phyloP scores from a whole-genome alignment of 441 rosid species.

The Populus trichocarpa region DNA sequence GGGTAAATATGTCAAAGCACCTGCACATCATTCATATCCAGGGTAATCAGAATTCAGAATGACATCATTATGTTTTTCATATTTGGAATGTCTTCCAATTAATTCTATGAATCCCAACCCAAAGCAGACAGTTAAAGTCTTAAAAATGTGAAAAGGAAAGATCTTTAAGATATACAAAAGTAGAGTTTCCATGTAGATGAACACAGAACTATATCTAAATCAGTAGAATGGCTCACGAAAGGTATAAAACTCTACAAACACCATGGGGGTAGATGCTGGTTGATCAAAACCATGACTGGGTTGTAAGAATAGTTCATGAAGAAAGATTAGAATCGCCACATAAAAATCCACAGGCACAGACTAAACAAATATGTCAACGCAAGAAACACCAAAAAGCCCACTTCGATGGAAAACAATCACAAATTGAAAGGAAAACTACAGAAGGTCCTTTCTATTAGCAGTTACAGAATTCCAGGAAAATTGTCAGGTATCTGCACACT shows the following conservation, averaged over 20 bases:
- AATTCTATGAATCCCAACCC: not conserved
- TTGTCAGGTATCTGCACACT: not conserved
- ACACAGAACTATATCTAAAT: not conserved
- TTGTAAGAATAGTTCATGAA: not conserved
- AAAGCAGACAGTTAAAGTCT: not conserved
- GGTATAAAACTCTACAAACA: not conserved
- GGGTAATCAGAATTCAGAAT: not conserved
- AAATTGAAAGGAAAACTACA: not conserved
- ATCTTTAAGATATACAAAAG: too few relatives aligned
- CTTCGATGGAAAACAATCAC: not conserved
- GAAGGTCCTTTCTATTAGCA: not conserved
- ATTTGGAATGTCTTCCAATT: not conserved
- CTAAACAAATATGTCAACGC: not conserved
- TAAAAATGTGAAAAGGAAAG: not conserved
- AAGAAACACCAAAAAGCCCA: not conserved
- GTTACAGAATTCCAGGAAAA: not conserved
- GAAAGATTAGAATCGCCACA: too few relatives aligned
- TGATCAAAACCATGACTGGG: not conserved
- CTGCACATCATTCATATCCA: conserved; percentile 28
- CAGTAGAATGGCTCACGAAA: not conserved
- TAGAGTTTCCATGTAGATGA: not conserved
- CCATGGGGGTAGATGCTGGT: not conserved
- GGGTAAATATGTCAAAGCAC: conserved; percentile 86
- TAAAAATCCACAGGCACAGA: not conserved
- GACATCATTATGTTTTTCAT: not conserved